Evolutionary conservation across 768 basidiomycete species (phyloP), one percentile per base, ranked within the genome.

Genomic region (Pleurotus djamor): DNA sequence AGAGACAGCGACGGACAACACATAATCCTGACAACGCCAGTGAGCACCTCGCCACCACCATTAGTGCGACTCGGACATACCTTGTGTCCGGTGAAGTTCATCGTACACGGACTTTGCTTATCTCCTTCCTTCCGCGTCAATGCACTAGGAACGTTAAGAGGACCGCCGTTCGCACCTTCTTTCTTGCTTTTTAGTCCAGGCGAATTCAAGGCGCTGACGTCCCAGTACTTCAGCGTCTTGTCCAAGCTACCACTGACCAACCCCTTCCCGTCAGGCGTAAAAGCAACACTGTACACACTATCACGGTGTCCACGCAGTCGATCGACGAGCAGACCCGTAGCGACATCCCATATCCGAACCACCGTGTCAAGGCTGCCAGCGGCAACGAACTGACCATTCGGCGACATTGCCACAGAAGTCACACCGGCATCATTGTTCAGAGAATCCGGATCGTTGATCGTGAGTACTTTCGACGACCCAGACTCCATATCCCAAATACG

Each of bases 201-300:
- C 16, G 54, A 38, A n/a, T 43, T 41, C 38, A 56, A 79, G 54
- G 83, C 86, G 67, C 86, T 85, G 8, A 94, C 81, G 68, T 94
- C 92, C 92, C 94, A 95, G 60, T 88, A 85, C 71, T 94, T 92
- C 61, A 96, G 69, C 50, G 90, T 93, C 79, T 91, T 90, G 68
- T 96, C 93, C 67, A 96, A 74, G 73, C 91, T 94, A 41, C 96
- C 96, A 61, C 91, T 94, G 4, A 98, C 93, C 63, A 99, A 79
- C 6, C 88, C 90, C 68, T 86, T 87, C 21, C 94, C 94, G 67
- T 97, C 96, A 0, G 94, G 94, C 1, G 92, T 94, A 73, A 98
- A 99, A 33, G 92, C 94, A 3, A 95, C 82, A 51, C 88, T 89
- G 71, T 94, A 95, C 47, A 96, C 94, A 55, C 87, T 89, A 67